These are phyloP conservation scores for Aureobasidium sp. DNA, from an alignment of 2,329 filamentous ascomycete species.

Conservation along the genomic window DNA sequence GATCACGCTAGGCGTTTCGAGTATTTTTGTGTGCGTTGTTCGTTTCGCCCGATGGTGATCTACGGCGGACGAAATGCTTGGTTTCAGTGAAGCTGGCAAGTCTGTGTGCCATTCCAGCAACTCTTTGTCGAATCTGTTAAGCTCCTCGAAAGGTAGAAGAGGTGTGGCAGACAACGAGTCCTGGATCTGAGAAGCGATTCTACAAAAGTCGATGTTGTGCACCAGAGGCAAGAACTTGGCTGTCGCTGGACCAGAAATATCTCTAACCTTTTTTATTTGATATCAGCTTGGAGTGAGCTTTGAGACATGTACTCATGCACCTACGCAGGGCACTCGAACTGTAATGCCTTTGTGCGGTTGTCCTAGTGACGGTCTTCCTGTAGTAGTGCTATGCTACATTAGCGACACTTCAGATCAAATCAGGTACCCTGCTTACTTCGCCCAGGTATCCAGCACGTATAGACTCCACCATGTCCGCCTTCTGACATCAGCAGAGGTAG, in stretches of 20 bases:
- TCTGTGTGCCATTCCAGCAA: slow-evolving; percentile 66
- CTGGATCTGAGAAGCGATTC: slow-evolving; percentile 70
- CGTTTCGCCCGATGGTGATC: slow-evolving; percentile 12
- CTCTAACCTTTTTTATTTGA: slow-evolving; percentile 21
- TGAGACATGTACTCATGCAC: neutral
- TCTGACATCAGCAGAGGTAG: slow-evolving; percentile 51
- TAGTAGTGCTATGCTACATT: slow-evolving; percentile 47
- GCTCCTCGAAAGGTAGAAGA: slow-evolving; percentile 59
- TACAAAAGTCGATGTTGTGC: slow-evolving; percentile 73
- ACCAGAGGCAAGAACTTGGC: slow-evolving; percentile 63
- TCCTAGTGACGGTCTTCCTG: slow-evolving; percentile 63
- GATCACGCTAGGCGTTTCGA: slow-evolving; percentile 63
- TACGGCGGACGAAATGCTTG: neutral
- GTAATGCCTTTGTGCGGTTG: slow-evolving; percentile 63
- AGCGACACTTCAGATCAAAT: neutral
- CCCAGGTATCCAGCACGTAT: slow-evolving; percentile 69
- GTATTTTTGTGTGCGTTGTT: slow-evolving; percentile 55
- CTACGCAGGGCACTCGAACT: slow-evolving; percentile 51
- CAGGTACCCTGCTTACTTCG: slow-evolving; percentile 22
- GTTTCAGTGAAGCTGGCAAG: slow-evolving; percentile 46
- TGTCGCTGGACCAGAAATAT: slow-evolving; percentile 42
- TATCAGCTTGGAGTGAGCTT: neutral
- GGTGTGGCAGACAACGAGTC: slow-evolving; percentile 66
- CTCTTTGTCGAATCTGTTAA: slow-evolving; percentile 59
- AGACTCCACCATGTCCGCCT: slow-evolving; percentile 68